phyloP scores from a whole-genome alignment of 345 rosid species.

The Odontarrhena argentea region DNA sequence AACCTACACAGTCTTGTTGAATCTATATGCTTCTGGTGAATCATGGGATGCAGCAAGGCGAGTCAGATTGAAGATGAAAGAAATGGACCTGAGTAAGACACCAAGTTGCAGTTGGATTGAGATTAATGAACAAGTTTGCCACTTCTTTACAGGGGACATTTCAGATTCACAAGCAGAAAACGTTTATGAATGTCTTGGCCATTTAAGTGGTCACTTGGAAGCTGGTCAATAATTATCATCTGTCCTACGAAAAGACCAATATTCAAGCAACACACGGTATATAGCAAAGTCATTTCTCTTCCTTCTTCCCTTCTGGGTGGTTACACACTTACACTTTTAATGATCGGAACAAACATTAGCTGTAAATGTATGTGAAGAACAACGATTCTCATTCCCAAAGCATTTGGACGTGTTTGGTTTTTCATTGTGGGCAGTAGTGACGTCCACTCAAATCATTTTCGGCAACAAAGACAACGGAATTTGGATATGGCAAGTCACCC shows the following conservation, averaged over 20 bases:
- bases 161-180: slow-evolving; percentile 43
- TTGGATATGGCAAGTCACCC: slow-evolving; percentile 21
- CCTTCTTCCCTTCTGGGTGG: too few species aligned
- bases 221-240: slow-evolving; percentile 38
- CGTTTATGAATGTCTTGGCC: slow-evolving; percentile 50
- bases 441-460: too few species aligned
- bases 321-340: too few species aligned
- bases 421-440: too few species aligned
- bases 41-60: slow-evolving; percentile 65
- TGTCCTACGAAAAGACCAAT: slow-evolving; percentile 6
- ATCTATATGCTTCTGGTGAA: slow-evolving; percentile 54
- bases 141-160: slow-evolving; percentile 55
- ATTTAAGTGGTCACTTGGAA: slow-evolving; percentile 57
- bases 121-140: slow-evolving; percentile 52
- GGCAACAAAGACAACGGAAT: neutral
- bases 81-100: slow-evolving; percentile 59
- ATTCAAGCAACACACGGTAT: neutral
- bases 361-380: too few species aligned
- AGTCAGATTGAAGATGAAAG: slow-evolving; percentile 62
- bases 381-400: too few species aligned
- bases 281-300: too few species aligned
- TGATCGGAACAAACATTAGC: too few species aligned
- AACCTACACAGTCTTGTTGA: slow-evolving; percentile 50
- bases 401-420: too few species aligned
- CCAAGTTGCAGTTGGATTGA: slow-evolving; percentile 87